A percentile compares a stretch with the other conserved stretches of the same genome.
phyloP scores from a whole-genome alignment of 805 yeast genomes.

The Ogataea trehalophila region DNA sequence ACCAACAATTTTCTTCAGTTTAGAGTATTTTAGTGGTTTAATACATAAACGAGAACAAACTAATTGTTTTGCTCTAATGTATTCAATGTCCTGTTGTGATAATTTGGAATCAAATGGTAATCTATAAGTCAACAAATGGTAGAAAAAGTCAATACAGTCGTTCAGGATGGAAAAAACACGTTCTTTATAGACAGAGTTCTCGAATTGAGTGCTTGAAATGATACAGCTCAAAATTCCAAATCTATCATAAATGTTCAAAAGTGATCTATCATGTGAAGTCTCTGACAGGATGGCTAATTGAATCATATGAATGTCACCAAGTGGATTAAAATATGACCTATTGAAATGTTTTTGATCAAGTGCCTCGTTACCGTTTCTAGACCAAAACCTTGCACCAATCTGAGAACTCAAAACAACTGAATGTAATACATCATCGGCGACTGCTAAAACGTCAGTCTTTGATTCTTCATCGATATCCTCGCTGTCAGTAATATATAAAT shows the following conservation, averaged over 20 bases:
- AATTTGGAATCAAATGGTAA: constrained; percentile 22
- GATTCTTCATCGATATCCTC: constrained; percentile 4
- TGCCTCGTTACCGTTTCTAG: constrained; percentile 56
- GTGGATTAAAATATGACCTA: constrained; percentile 18
- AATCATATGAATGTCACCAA: constrained; percentile 41
- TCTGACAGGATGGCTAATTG: constrained; percentile 40
- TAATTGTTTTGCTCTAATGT: constrained; percentile 30
- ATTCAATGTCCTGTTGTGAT: constrained; percentile 10
- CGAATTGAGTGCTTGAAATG: constrained; percentile 14
- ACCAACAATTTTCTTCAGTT: constrained; percentile 31
- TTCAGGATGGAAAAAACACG: constrained; percentile 39
- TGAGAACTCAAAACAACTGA: constrained; percentile 61
- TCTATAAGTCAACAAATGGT: constrained; percentile 36
- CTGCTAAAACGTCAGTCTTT: constrained; percentile 34
- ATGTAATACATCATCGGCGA: constrained; percentile 56
- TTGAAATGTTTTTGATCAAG: constrained; percentile 17
- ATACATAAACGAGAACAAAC: constrained; percentile 48
- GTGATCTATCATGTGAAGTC: constrained; percentile 30
- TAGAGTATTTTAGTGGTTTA: constrained; percentile 52
- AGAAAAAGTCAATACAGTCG: constrained; percentile 39
- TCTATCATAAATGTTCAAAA: constrained; percentile 42
- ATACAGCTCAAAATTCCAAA: constrained; percentile 45
- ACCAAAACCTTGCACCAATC: constrained; percentile 63
- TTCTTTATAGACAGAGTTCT: constrained; percentile 44
- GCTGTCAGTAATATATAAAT: constrained; percentile 6